These are phyloP conservation scores for Globisporangium acanthophoron DNA, from an alignment of 352 stramenopile genomes.

Conservation along the genomic window DNA sequence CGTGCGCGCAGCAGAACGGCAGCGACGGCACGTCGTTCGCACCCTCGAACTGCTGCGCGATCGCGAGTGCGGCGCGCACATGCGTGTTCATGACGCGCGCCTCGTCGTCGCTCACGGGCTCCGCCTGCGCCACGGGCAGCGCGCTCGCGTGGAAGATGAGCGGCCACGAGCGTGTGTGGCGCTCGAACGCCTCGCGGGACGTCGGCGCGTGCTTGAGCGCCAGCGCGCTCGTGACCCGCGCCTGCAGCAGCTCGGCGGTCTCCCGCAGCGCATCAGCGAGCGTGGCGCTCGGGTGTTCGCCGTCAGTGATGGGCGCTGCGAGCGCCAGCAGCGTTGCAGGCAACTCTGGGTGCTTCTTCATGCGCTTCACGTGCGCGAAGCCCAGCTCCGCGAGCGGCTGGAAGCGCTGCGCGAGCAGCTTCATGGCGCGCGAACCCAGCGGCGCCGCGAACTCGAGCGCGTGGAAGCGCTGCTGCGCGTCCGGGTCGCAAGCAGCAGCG, in stretches of 20 bases:
- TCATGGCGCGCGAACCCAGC: constrained; percentile 64
- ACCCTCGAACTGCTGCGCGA: constrained; percentile 15
- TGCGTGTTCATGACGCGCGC: constrained; percentile 25
- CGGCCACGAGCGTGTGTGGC: constrained; percentile 59
- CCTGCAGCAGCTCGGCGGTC: constrained; percentile 39
- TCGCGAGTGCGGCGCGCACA: constrained; percentile 17
- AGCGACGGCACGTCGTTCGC: neutral
- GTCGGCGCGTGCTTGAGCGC: constrained; percentile 50
- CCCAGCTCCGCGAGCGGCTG: constrained; percentile 52
- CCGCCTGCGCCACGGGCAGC: constrained; percentile 26
- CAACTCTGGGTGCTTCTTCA: constrained; percentile 58
- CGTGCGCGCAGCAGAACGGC: constrained; percentile 37
- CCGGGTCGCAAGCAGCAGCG: constrained; percentile 17
- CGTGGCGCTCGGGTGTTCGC: constrained; percentile 1
- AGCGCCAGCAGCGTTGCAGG: constrained; percentile 48
- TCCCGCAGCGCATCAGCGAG: constrained; percentile 7
- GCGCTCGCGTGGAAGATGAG: constrained; percentile 79
- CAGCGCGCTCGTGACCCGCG: constrained; percentile 31
- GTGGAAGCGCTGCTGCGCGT: constrained; percentile 65
- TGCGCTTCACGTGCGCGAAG: constrained; percentile 76
- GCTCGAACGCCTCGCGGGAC: constrained; percentile 55
- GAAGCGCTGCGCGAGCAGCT: constrained; percentile 43
- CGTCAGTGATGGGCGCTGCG: constrained; percentile 23
- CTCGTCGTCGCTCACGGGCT: constrained; percentile 39
- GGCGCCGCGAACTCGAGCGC: constrained; percentile 58